Evolutionary conservation across 208 protist species (phyloP).

Genomic region (Acanthamoeba healyi): DNA sequence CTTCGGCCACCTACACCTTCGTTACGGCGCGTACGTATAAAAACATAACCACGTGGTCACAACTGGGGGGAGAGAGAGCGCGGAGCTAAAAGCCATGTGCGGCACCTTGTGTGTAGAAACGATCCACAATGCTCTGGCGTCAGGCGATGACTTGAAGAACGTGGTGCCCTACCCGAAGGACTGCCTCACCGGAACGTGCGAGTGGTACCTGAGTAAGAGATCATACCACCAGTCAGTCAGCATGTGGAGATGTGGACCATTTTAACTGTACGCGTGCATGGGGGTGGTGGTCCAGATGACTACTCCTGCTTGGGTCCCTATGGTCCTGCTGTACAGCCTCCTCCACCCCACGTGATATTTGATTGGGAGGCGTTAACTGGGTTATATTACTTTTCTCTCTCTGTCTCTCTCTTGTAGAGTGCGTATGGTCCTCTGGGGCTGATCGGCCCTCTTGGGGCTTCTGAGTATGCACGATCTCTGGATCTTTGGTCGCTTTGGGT

Average conservation of each 20-base stretch:
- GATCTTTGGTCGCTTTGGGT: neutral
- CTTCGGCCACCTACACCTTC: too few species aligned
- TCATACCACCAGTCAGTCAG: neutral
- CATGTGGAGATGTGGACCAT: too few species aligned
- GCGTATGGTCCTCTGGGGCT: neutral
- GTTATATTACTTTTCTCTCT: neutral
- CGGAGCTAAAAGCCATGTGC: too few species aligned
- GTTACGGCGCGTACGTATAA: too few species aligned
- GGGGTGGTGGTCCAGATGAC: neutral
- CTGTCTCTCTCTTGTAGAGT: neutral
- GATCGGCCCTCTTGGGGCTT: neutral
- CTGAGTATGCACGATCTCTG: neutral
- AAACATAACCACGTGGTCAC: too few species aligned
- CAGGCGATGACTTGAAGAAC: neutral
- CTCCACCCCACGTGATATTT: too few species aligned
- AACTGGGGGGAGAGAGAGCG: too few species aligned
- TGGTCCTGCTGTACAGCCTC: neutral
- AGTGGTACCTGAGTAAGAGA: conserved; percentile 32
- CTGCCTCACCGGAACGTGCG: conserved; percentile 11
- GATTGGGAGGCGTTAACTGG: too few species aligned
- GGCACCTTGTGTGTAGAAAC: neutral
- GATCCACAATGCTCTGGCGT: neutral
- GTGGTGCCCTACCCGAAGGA: neutral
- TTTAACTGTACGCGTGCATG: neutral
- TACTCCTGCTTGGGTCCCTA: conserved; percentile 20